These are phyloP conservation scores for Debaryomyces tyrocola DNA, from an alignment of 805 yeast genomes.

Conservation along the genomic window DNA sequence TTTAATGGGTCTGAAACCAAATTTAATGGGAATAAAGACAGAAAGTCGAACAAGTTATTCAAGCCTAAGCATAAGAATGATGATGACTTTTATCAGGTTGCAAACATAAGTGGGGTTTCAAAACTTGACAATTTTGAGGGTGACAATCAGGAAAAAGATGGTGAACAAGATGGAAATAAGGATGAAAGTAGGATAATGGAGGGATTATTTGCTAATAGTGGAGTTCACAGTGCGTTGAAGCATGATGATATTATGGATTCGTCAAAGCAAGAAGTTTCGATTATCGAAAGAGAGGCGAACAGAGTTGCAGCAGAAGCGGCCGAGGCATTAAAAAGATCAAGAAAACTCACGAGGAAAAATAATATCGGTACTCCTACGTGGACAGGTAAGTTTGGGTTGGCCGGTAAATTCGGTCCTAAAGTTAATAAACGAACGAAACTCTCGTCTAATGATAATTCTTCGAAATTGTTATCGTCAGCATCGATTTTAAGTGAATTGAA, in stretches of 20 bases:
- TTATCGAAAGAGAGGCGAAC: conserved; percentile 65
- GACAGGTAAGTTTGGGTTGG: conserved; percentile 90
- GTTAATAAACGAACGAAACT: conserved; percentile 2
- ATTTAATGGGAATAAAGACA: conserved; percentile 28
- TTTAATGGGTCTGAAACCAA: conserved; percentile 51
- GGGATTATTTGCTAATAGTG: conserved; percentile 68
- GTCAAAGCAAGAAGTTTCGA: conserved; percentile 48
- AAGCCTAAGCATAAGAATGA: conserved; percentile 39
- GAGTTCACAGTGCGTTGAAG: conserved; percentile 70
- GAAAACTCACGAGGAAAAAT: conserved; percentile 46
- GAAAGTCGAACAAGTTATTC: conserved; percentile 32
- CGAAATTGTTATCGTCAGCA: conserved; percentile 36
- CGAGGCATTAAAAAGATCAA: conserved; percentile 58
- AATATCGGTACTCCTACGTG: conserved; percentile 86
- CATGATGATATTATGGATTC: conserved; percentile 77
- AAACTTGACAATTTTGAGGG: conserved; percentile 64
- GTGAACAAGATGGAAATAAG: conserved; percentile 25
- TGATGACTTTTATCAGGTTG: conserved; percentile 69
- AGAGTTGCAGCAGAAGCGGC: conserved; percentile 55
- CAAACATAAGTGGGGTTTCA: conserved; percentile 69
- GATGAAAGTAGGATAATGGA: conserved; percentile 72
- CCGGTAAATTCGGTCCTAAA: conserved; percentile 54
- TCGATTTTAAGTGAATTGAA: conserved; percentile 51
- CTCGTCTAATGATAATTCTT: conserved; percentile 1
- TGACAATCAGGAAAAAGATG: conserved; percentile 40